Evolutionary conservation across 805 yeast genomes (phyloP), one percentile per base, ranked within the genome.

Genomic region (Teunomyces tritomae): DNA sequence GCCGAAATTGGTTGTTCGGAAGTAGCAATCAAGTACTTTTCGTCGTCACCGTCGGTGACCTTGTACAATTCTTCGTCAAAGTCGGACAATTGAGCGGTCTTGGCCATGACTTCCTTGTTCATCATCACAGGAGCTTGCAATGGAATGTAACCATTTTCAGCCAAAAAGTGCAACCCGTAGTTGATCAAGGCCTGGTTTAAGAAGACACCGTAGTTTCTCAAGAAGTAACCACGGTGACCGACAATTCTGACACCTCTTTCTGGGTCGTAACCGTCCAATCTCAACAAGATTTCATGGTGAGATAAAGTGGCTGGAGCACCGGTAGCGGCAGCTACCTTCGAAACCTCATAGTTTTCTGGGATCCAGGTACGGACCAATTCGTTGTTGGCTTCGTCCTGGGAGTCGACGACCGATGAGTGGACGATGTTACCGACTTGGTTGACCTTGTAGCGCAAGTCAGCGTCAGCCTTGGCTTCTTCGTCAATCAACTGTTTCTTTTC

Each of bases 101-200:
- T 91, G 58, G 98, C 98, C 99, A 94, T 94, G 49, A 90, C 96
- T 49, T 94, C 98, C 75, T 94, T 94, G 83, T 94, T 94, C 97
- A 94, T 89, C 99, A 94, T 94, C 39, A 92, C 97, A 49, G 99
- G 99, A 11, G 99, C 96, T 77, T 94, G 99, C 70, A 94, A 78
- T 54, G 98, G 96, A 47, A 78, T 77, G 77, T 89, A 94, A 44
- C 84, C 90, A 59, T 84, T 82, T 61, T 80, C 73, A 54, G 88
- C 80, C 68, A 94, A 80, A 73, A 89, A 91, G 51, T 79, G 77
- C 65, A 94, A 80, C 58, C 99, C 99, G 65, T 91, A 92, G 81
- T 91, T 94, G 70, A 94, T 94, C 69, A 94, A 78, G 39, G 99
- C 99, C 77, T 94, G 98, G 79, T 94, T 94, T 70, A 94, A 81